Conservation (phyloP, 371 early-diverging fungal species). For the Lichtheimia ornata region DNA sequence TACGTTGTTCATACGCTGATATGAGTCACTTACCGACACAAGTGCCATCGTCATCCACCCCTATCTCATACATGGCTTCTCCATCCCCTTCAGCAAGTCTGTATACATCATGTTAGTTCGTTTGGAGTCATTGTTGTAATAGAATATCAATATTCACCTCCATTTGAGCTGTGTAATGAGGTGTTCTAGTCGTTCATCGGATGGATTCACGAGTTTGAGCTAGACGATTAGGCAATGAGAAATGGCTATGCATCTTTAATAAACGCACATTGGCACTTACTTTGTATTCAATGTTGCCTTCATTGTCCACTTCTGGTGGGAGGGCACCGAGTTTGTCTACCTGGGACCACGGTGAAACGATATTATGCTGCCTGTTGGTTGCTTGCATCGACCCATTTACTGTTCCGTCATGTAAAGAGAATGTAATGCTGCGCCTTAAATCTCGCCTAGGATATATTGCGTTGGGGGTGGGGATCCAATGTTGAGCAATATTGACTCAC, state of each 20-base stretch:
- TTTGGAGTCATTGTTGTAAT: background rate
- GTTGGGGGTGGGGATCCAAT: too few relatives aligned
- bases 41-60: conserved; percentile 68
- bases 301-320: conserved; percentile 82
- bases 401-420: too few relatives aligned
- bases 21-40: conserved; percentile 62
- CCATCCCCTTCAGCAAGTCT: conserved; percentile 88
- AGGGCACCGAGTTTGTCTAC: conserved; percentile 28
- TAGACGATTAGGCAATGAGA: conserved; percentile 16
- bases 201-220: conserved; percentile 79
- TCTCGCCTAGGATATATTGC: too few relatives aligned
- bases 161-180: conserved; percentile 91
- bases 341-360: background rate
- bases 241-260: background rate
- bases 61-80: conserved; percentile 86
- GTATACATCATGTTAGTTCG: background rate
- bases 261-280: conserved; percentile 25
- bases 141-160: conserved; percentile 51
- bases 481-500: too few relatives aligned
- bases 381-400: conserved; percentile 1
- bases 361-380: background rate
- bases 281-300: conserved; percentile 92
- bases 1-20: background rate
- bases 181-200: conserved; percentile 76
- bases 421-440: too few relatives aligned